These are phyloP conservation scores for Backusella macrospora DNA, from an alignment of 192 early-diverging fungal species.

Conservation along the genomic window DNA sequence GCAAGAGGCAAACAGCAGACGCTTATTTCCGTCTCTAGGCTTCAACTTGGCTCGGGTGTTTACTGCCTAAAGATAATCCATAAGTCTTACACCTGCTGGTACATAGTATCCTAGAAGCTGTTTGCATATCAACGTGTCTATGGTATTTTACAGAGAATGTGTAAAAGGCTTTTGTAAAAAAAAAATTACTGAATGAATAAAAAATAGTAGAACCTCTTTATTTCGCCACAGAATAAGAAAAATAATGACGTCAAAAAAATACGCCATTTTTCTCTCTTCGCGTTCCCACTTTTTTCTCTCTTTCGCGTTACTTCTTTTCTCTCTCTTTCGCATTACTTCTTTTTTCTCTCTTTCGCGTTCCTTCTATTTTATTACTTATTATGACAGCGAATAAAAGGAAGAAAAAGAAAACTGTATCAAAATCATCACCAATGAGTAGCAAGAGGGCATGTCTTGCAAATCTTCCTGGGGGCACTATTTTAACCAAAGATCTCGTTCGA, in stretches of 20 bases:
- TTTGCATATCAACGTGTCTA: background rate
- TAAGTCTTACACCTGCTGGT: conserved; percentile 10
- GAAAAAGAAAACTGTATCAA: background rate
- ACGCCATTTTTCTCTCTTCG: background rate
- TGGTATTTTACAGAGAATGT: background rate
- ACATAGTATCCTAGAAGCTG: background rate
- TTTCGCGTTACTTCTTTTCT: background rate
- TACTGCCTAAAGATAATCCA: conserved; percentile 4
- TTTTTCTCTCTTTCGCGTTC: too few relatives aligned
- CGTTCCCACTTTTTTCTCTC: background rate
- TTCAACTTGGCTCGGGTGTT: background rate
- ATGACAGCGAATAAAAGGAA: background rate
- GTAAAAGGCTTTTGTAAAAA: background rate
- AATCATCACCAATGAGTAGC: background rate
- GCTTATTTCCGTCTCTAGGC: background rate
- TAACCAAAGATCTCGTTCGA: background rate
- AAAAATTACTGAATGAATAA: too few relatives aligned
- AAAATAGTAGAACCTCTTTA: too few relatives aligned
- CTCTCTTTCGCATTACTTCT: too few relatives aligned
- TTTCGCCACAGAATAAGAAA: too few relatives aligned
- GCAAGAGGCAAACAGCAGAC: background rate
- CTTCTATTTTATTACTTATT: background rate
- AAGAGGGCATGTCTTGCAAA: background rate
- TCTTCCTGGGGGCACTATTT: background rate
- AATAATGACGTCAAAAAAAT: too few relatives aligned